phyloP scores from a whole-genome alignment of 768 basidiomycete genomes.

The Melanogaster broomeanus region DNA sequence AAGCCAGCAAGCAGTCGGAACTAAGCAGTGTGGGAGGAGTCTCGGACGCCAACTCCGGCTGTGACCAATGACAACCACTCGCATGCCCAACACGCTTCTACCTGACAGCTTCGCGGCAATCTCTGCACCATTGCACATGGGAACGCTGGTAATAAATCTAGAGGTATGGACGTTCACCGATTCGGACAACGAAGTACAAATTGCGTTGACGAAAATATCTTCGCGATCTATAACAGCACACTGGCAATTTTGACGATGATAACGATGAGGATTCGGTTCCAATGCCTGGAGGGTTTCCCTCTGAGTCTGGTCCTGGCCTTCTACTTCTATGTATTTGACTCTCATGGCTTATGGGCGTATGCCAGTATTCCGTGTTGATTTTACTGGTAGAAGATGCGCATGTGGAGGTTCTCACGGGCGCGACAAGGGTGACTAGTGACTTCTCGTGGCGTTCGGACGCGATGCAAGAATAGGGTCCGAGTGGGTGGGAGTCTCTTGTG shows the following conservation, averaged over 20 bases:
- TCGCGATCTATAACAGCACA: constrained; percentile 13
- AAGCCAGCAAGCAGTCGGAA: constrained; percentile 33
- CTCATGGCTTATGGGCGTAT: constrained; percentile 13
- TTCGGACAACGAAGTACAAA: constrained; percentile 4
- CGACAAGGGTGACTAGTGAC: constrained; percentile 10
- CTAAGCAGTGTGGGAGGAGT: constrained; percentile 10
- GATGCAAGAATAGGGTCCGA: constrained; percentile 15
- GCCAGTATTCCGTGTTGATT: constrained; percentile 53
- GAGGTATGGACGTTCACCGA: constrained; percentile 46
- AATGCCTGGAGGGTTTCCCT: constrained; percentile 39
- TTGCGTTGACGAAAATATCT: constrained; percentile 4
- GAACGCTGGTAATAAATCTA: constrained; percentile 84
- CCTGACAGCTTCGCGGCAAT: constrained; percentile 65
- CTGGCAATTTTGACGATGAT: constrained; percentile 40
- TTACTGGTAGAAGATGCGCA: constrained; percentile 53
- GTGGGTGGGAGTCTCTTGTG: background rate
- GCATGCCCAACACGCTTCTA: constrained; percentile 32
- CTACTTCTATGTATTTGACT: constrained; percentile 12
- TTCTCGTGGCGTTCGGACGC: background rate
- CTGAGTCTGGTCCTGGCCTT: constrained; percentile 12
- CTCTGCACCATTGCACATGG: constrained; percentile 90
- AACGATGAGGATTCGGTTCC: constrained; percentile 29
- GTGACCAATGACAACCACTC: background rate
- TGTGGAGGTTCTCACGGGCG: constrained; percentile 23
- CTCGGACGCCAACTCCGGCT: background rate